Base-by-base conservation (phyloP, 805 yeast genomes). In the Priceomyces melissophilus region DNA sequence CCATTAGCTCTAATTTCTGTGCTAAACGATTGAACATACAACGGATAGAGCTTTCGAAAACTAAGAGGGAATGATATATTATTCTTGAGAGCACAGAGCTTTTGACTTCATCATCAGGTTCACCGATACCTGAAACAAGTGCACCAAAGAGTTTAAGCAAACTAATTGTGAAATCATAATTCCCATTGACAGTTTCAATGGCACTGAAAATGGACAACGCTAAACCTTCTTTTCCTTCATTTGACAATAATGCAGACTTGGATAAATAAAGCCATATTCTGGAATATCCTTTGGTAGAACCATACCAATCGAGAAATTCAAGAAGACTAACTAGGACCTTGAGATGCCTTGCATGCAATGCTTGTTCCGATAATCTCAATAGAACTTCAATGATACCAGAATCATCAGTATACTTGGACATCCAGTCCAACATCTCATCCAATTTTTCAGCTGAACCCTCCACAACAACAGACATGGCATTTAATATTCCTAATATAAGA, bases 261-360 rank as follows among this genome's bases (percentile, higher is more conserved):
- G 79, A 74, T 10, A 91, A 60, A 53, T 83, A 83, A 0, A 88
- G 75, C 96, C 96, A 90, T 3, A 89, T 84, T 41, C 87, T 69
- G 7, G 25, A 20, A 44, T 75, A 72, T 0, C 95, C 78, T 12
- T 73, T 66, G 1, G 71, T 61, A 13, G 20, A 29, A 6, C 27
- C 14, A 13, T 25, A 35, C 11, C 25, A 11, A 15, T 35, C 38
- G 25, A 87, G 63, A 15, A 86, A 73, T 9, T 71, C 58, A 14
- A 80, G 52, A 11, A 81, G 66, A 1, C 70, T 59, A 15, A 70
- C 65, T 16, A 80, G 60, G 0, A 79, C 54, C 0, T 61, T 50
- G 4, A 76, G 61, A 40, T 78, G 67, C 52, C 87, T 69, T 15
- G 74, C 65, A 46, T 76, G 83, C 41, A 85, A 61, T 0, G 85